Conservation (phyloP, 176 grass and related monocot genomes). For the Avena atlantica region DNA sequence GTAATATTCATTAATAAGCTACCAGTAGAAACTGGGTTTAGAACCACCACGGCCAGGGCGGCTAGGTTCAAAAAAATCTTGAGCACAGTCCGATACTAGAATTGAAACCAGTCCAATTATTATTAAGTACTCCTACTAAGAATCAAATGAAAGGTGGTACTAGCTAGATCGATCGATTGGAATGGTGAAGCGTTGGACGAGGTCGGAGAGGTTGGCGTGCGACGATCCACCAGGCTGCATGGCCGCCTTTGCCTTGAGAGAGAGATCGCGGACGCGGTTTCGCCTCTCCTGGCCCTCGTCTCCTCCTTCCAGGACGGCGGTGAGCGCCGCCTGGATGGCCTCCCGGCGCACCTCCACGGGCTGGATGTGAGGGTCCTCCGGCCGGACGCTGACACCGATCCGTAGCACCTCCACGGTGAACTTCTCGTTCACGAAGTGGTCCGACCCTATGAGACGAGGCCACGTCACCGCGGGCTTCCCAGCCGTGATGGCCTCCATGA, state of each 20-base stretch:
- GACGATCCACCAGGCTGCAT: conserved; percentile 44
- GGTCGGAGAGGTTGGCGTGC: conserved; percentile 14
- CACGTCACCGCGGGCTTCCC: conserved; percentile 62
- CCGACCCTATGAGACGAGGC: conserved; percentile 39
- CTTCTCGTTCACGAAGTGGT: conserved; percentile 73
- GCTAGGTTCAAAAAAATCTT: too few relatives aligned
- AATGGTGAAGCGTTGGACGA: neutral
- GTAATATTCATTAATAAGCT: too few relatives aligned
- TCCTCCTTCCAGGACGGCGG: conserved; percentile 45
- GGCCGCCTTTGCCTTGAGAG: conserved; percentile 20
- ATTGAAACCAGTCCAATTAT: too few relatives aligned
- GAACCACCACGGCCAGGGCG: too few relatives aligned
- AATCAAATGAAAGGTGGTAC: too few relatives aligned
- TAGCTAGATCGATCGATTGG: too few relatives aligned
- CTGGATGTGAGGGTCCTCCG: neutral
- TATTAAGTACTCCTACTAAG: too few relatives aligned
- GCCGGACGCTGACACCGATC: conserved; percentile 54
- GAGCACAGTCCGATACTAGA: too few relatives aligned
- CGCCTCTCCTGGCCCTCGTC: conserved; percentile 45
- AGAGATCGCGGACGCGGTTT: neutral
- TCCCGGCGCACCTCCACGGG: too few relatives aligned
- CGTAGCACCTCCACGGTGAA: conserved; percentile 57
- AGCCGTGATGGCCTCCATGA: neutral
- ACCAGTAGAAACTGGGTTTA: too few relatives aligned
- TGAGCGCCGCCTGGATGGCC: conserved; percentile 31